Conservation (phyloP, 108 stramenopile species). For the Cyclotella sp. region DNA sequence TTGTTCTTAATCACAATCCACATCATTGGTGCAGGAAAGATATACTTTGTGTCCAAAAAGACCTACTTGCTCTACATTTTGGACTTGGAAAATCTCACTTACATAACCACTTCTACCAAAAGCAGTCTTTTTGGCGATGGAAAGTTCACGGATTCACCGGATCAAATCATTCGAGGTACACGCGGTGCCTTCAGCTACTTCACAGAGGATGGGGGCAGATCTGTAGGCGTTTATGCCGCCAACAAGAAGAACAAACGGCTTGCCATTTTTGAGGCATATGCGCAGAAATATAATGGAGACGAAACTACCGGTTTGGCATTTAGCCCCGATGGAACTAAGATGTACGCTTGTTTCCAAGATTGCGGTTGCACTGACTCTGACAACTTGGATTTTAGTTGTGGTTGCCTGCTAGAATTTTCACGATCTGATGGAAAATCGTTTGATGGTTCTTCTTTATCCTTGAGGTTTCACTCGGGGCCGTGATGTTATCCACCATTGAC, state of each 20-base stretch:
- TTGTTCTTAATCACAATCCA: no score
- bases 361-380: slow-evolving; percentile 34
- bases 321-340: slow-evolving; percentile 59
- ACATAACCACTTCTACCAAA: slow-evolving; percentile 24
- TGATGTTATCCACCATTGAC: no score
- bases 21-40: neutral
- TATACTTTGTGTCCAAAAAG: slow-evolving; percentile 62
- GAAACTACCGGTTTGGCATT: slow-evolving; percentile 82
- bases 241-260: slow-evolving; percentile 19
- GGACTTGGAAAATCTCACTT: slow-evolving; percentile 43
- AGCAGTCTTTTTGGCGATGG: slow-evolving; percentile 30
- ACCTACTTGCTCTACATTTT: slow-evolving; percentile 38
- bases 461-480: no score
- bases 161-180: slow-evolving; percentile 55
- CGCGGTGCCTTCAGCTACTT: slow-evolving; percentile 56
- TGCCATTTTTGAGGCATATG: slow-evolving; percentile 53
- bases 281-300: slow-evolving; percentile 20
- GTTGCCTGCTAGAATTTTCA: slow-evolving; percentile 41
- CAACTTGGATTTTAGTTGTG: slow-evolving; percentile 31
- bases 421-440: slow-evolving; percentile 42
- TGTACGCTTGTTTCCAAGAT: slow-evolving; percentile 46
- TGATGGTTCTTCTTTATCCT: slow-evolving; percentile 21
- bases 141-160: slow-evolving; percentile 51
- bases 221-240: slow-evolving; percentile 53
- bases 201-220: slow-evolving; percentile 68